Conservation (phyloP, 306 rosid genomes). For the Cucurbita maxima region DNA sequence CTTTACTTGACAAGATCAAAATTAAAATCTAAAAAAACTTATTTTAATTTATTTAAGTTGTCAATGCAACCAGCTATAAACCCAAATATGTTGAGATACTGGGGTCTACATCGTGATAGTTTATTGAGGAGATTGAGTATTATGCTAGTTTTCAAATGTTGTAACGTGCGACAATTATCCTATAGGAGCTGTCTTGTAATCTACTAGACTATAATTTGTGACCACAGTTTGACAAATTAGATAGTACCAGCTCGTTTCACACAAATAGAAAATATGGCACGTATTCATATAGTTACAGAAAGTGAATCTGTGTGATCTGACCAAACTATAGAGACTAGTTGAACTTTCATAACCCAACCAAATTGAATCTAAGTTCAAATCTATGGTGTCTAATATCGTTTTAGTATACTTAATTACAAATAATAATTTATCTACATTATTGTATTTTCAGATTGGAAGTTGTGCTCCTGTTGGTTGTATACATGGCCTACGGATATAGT, state of each 20-base stretch:
- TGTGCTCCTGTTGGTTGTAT: slow-evolving; percentile 64
- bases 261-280: too few relatives aligned
- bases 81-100: neutral
- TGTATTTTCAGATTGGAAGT: slow-evolving; percentile 68
- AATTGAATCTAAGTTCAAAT: too few relatives aligned
- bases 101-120: neutral
- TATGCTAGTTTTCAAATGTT: neutral
- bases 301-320: too few relatives aligned
- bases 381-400: neutral
- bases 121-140: neutral
- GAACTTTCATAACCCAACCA: too few relatives aligned
- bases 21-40: neutral
- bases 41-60: neutral
- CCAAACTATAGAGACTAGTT: too few relatives aligned
- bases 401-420: neutral
- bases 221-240: too few relatives aligned
- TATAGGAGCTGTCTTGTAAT: neutral
- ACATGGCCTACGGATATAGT: slow-evolving; percentile 69
- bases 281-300: too few relatives aligned
- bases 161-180: neutral
- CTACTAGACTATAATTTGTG: too few relatives aligned
- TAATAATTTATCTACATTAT: slow-evolving; percentile 1
- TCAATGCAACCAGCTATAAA: neutral
- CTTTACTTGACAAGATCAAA: neutral
- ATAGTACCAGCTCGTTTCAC: too few relatives aligned